A percentile compares a stretch with the other conserved stretches of the same genome.
Conservation (phyloP, 176 grass and related monocot species). For the Eleusine coracana region DNA sequence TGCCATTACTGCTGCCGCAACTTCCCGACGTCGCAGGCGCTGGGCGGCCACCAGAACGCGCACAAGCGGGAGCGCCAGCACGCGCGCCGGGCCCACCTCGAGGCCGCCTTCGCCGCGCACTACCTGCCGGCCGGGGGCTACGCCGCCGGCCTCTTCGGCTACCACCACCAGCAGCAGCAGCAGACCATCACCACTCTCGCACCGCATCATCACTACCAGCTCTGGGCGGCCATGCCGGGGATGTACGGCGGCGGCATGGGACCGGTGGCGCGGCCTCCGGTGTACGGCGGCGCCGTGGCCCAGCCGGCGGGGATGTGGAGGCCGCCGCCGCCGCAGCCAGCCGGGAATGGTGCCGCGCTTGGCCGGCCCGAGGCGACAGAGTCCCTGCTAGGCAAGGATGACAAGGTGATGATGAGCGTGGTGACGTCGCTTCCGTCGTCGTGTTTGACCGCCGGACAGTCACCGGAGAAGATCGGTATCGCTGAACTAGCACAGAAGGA, state of each 20-base stretch:
- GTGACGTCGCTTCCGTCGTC: slow-evolving; percentile 38
- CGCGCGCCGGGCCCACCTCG: slow-evolving; percentile 82
- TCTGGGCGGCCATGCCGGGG: slow-evolving; percentile 38
- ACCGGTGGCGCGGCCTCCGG: slow-evolving; percentile 10
- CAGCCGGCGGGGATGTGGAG: slow-evolving; percentile 58
- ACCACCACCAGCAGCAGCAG: slow-evolving; percentile 44
- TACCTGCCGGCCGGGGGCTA: slow-evolving; percentile 40
- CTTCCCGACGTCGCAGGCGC: slow-evolving; percentile 95
- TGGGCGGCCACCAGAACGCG: slow-evolving; percentile 97
- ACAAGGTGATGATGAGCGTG: slow-evolving; percentile 36
- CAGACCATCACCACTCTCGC: slow-evolving; percentile 13
- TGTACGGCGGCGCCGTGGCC: slow-evolving; percentile 46
- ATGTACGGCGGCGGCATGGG: slow-evolving; percentile 36
- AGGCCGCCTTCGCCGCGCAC: slow-evolving; percentile 64
- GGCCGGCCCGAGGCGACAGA: slow-evolving; percentile 21
- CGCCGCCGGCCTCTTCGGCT: slow-evolving; percentile 58
- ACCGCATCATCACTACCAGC: slow-evolving; percentile 51
- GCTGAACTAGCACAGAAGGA: slow-evolving; percentile 54
- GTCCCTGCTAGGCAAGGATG: neutral
- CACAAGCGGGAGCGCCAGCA: slow-evolving; percentile 99
- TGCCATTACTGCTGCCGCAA: slow-evolving; percentile 99
- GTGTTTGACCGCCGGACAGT: slow-evolving; percentile 46
- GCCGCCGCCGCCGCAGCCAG: slow-evolving; percentile 2
- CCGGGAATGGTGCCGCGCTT: neutral
- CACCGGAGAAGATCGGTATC: slow-evolving; percentile 52